Percentiles rank a stretch among this genome's conserved stretches.
phyloP scores from a whole-genome alignment of 768 basidiomycete species.

The Mycena haematopus region DNA sequence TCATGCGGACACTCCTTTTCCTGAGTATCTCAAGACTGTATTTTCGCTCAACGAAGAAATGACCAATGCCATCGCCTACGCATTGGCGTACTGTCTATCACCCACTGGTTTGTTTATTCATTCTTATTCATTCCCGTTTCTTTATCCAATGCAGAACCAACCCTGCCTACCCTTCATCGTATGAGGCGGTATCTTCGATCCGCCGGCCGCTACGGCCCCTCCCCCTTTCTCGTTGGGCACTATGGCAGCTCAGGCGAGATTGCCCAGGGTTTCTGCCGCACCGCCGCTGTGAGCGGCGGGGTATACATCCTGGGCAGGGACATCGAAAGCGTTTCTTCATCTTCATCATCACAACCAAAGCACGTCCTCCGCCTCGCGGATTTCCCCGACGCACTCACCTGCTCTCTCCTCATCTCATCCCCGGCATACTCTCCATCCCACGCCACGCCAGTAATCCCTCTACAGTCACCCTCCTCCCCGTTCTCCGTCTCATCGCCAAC shows the following conservation, averaged over 20 bases:
- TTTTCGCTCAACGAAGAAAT: constrained; percentile 70
- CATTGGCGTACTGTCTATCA: constrained; percentile 74
- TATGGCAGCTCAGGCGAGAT: constrained; percentile 95
- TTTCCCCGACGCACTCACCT: constrained; percentile 63
- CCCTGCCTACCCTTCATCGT: constrained; percentile 69
- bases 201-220: constrained; percentile 79
- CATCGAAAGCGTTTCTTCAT: constrained; percentile 39
- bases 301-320: constrained; percentile 74
- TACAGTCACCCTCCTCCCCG: background rate
- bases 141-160: constrained; percentile 57
- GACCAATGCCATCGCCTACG: constrained; percentile 70
- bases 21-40: constrained; percentile 63
- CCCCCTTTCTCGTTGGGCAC: constrained; percentile 91
- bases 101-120: constrained; percentile 54
- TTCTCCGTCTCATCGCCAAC: constrained; percentile 13
- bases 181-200: constrained; percentile 78
- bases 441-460: constrained; percentile 29
- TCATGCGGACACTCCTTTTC: constrained; percentile 62
- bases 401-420: constrained; percentile 62
- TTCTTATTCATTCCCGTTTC: background rate
- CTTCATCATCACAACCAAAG: constrained; percentile 24
- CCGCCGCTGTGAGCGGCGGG: constrained; percentile 80
- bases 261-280: constrained; percentile 88
- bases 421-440: constrained; percentile 34
- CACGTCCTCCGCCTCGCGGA: constrained; percentile 63